A percentile compares a stretch with the other conserved stretches of the same genome.
These are phyloP conservation scores for Henckelia pumila DNA, from an alignment of 257 asterid genomes.

Conservation along the genomic window DNA sequence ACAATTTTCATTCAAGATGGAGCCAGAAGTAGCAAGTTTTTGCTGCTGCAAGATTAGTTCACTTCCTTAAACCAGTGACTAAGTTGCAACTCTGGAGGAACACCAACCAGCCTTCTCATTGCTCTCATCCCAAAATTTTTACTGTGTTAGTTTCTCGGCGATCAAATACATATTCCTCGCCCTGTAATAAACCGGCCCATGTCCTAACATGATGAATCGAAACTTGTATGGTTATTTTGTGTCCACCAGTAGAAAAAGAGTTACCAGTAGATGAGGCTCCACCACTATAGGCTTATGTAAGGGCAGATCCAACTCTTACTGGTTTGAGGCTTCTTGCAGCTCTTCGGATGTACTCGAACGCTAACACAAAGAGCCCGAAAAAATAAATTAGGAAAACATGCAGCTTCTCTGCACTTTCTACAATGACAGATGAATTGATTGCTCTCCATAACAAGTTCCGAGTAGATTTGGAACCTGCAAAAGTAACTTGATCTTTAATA, in stretches of 20 bases:
- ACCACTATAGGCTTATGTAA: constrained; percentile 40
- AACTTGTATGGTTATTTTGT: not conserved
- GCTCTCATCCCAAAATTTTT: not conserved
- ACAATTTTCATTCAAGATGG: constrained; percentile 18
- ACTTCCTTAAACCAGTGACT: constrained; percentile 14
- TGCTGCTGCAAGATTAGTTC: constrained; percentile 4
- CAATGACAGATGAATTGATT: constrained; percentile 42
- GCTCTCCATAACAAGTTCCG: constrained; percentile 40
- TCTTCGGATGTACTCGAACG: constrained; percentile 48
- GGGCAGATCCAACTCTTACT: constrained; percentile 61
- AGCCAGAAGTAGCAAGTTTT: constrained; percentile 16
- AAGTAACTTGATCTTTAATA: constrained; percentile 1
- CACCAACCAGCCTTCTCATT: constrained; percentile 8
- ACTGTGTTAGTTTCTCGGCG: not conserved
- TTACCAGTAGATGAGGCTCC: constrained; percentile 45
- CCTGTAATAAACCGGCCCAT: constrained; percentile 8
- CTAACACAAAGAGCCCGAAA: constrained; percentile 54
- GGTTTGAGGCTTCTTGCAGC: constrained; percentile 59
- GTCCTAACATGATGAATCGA: constrained; percentile 1
- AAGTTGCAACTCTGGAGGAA: not conserved
- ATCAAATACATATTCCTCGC: not conserved
- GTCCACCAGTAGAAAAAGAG: constrained; percentile 3
- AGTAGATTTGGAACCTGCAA: constrained; percentile 45
- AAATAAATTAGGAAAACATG: constrained; percentile 44
- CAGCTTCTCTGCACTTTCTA: constrained; percentile 49